Evolutionary conservation across 306 rosid species (phyloP).

Genomic region (Acacia acuminata): DNA sequence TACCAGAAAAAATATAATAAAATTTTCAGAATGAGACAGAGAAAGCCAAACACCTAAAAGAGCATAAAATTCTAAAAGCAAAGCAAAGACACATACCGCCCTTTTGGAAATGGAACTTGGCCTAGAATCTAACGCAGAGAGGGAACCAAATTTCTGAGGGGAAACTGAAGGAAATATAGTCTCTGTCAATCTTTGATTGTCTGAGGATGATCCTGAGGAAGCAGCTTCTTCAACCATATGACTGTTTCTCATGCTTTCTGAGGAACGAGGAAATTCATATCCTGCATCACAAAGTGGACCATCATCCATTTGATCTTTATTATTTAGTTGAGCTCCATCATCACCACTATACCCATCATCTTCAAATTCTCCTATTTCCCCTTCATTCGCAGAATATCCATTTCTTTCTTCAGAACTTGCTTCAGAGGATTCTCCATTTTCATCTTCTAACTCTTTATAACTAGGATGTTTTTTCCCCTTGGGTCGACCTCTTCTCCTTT

Average conservation of each 20-base stretch:
- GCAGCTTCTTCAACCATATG: conserved; percentile 69
- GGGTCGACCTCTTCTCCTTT: conserved; percentile 85
- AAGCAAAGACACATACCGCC: conserved; percentile 56
- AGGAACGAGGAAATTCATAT: conserved; percentile 61
- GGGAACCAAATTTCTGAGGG: conserved; percentile 90
- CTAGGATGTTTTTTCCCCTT: conserved; percentile 66
- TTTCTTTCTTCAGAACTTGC: conserved; percentile 87
- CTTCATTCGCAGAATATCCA: conserved; percentile 79
- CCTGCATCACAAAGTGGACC: conserved; percentile 55
- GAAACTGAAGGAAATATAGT: conserved; percentile 69
- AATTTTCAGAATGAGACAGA: conserved; percentile 38
- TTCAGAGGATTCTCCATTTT: conserved; percentile 77
- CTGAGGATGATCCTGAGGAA: conserved; percentile 80
- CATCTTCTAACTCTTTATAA: conserved; percentile 93
- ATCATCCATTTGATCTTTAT: conserved; percentile 61
- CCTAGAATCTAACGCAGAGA: conserved; percentile 83
- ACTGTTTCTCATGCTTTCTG: conserved; percentile 55
- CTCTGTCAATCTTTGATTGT: conserved; percentile 58
- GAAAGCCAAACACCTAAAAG: conserved; percentile 28
- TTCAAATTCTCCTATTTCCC: conserved; percentile 80
- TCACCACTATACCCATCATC: conserved; percentile 81
- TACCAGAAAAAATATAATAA: conserved; percentile 39
- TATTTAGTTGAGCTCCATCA: conserved; percentile 52
- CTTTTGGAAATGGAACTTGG: conserved; percentile 74
- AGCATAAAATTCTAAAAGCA: conserved; percentile 33